Evolutionary conservation across 1,139 yeast species (phyloP), one percentile per base, ranked within the genome.

Genomic region (Yamadazyma triangularis): DNA sequence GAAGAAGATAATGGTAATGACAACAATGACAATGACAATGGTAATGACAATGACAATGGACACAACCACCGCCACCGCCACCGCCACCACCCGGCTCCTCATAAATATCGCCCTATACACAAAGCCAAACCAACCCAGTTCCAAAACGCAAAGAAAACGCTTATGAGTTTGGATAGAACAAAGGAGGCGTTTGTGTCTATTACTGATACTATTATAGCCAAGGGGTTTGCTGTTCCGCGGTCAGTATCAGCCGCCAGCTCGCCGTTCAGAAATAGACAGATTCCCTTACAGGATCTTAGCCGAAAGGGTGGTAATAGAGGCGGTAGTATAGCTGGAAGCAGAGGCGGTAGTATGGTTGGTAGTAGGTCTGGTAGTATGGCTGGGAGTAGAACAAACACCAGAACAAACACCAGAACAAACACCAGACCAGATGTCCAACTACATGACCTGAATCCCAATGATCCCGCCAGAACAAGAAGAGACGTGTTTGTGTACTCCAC

Each of bases 211-310:
- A 61, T 75, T 11, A 73, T 77, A 38, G 76, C 78, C n/a, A 72
- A 75, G 24, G 80, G 79, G 14, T 58, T 77, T 46, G 77, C 78
- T n/a, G 70, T 73, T 12, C 79, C 80, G 0, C 45, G 79, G 26
- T 70, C 79, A 0, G 74, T 68, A 7, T 66, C 73, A 44, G 68
- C 54, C 1, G 50, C 64, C 2, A 33, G 41, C 11, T 24, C 45
- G 5, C 28, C 38, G 11, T 27, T 31, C 16, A 27, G 18, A 18
- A 18, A 9, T 18, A 18, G 20, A 18, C 8, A 18, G 9, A 18
- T 18, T 18, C 20, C 20, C 6, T 7, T 18, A 9, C 6, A 18
- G 6, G 8, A 7, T 18, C 9, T 18, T 6, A 8, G 25, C 18
- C 13, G 30, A 33, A 19, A 19, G 21, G 10, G 21, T 19, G 21